These are phyloP conservation scores for Claviceps humidiphila DNA, from an alignment of 2,329 filamentous ascomycete genomes.

Conservation along the genomic window DNA sequence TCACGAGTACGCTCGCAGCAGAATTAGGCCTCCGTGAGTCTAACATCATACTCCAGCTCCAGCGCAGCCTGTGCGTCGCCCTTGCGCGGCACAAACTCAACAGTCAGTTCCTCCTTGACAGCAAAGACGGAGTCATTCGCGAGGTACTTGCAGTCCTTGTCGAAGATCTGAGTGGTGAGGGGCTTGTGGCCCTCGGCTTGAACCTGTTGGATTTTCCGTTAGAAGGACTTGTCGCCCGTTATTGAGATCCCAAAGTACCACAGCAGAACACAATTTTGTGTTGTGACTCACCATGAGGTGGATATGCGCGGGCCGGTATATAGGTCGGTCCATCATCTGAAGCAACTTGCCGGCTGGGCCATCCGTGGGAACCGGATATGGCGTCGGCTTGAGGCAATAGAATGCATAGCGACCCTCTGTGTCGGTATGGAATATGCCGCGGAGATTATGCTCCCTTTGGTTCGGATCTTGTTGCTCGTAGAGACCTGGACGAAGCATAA, in stretches of 20 bases:
- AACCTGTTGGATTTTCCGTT: conserved; percentile 14
- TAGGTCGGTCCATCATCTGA: conserved; percentile 39
- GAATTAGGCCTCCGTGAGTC: conserved; percentile 18
- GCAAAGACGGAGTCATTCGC: conserved; percentile 38
- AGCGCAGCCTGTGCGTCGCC: conserved; percentile 35
- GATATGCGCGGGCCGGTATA: conserved; percentile 45
- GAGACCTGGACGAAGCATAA: conserved; percentile 18
- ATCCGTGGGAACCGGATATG: conserved; percentile 36
- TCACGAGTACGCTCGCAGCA: not conserved
- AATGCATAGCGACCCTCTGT: conserved; percentile 48
- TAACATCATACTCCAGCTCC: conserved; percentile 50
- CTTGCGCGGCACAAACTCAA: conserved; percentile 25
- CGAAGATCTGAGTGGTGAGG: conserved; percentile 64
- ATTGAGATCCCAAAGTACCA: too few species aligned
- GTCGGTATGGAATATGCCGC: conserved; percentile 59
- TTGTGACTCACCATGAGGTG: conserved; percentile 36
- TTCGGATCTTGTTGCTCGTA: conserved; percentile 62
- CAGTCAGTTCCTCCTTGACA: conserved; percentile 36
- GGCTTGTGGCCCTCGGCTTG: conserved; percentile 47
- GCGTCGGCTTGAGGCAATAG: conserved; percentile 47
- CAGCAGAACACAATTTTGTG: too few species aligned
- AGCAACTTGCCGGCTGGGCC: conserved; percentile 42
- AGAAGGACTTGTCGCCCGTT: not conserved
- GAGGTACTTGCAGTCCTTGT: conserved; percentile 50
- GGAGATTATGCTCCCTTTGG: conserved; percentile 60